Conservation (phyloP, 1,139 yeast genomes). For the Insectozyma bohioensis region DNA sequence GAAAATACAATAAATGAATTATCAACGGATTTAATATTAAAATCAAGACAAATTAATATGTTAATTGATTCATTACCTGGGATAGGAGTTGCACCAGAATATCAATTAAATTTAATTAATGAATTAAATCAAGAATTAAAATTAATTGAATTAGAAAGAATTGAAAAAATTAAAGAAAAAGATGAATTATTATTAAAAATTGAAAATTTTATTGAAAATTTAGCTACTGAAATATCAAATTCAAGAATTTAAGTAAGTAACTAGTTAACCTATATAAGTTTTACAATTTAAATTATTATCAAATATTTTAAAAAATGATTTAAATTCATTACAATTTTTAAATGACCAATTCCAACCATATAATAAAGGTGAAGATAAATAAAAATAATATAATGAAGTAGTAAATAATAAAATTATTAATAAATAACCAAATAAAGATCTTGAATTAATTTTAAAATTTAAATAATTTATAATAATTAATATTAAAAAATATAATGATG, state of each 20-base stretch:
- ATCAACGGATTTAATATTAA: constrained; percentile 79
- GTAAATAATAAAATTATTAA: constrained; percentile 17
- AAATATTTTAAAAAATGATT: too few species aligned
- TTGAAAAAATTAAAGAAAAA: constrained; percentile 60
- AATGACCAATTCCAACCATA: constrained; percentile 37
- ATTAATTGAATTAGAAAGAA: constrained; percentile 59
- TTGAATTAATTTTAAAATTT: too few species aligned
- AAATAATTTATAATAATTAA: constrained; percentile 30
- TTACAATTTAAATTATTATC: constrained; percentile 35
- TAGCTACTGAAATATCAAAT: constrained; percentile 55
- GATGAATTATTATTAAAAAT: constrained; percentile 65
- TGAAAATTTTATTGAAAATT: constrained; percentile 64
- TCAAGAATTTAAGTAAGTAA: constrained; percentile 19
- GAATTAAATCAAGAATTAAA: constrained; percentile 64
- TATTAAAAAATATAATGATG: constrained; percentile 35
- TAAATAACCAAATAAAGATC: too few species aligned
- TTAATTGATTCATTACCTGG: constrained; percentile 92
- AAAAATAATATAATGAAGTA: constrained; percentile 20
- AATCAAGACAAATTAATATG: constrained; percentile 82
- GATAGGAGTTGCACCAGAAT: constrained; percentile 77
- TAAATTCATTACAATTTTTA: constrained; percentile 24
- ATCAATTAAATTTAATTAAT: constrained; percentile 66
- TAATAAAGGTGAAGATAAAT: constrained; percentile 28
- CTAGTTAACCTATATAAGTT: constrained; percentile 14
- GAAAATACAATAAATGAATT: constrained; percentile 66